Evolutionary conservation across 2,329 filamentous ascomycete genomes (phyloP), one percentile per base, ranked within the genome.

Genomic region (Colletotrichum navitas): DNA sequence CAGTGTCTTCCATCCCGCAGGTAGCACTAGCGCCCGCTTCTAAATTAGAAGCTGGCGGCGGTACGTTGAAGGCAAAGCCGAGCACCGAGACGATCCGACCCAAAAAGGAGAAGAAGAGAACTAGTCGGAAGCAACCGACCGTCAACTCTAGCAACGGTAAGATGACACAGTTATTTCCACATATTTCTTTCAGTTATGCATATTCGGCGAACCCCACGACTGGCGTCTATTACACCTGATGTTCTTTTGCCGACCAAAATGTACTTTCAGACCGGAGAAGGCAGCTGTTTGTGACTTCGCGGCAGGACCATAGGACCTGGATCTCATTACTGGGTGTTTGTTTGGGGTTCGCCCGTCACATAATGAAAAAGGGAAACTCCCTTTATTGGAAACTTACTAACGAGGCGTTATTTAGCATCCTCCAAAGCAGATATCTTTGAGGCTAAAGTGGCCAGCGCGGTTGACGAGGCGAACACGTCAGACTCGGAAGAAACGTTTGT

Each of bases 401-500:
- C 81, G 55, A 81, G 78, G 76, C 72, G 75, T 65, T 81, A 79
- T 77, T 81, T 87, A 91, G 94, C 92, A 72, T 96, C 94, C 21
- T 97, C 95, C 72, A 98, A 98, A 84, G 95, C 96, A 79, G 96
- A 99, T 82, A 94, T 98, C 63, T 99, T 99, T 80, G 96, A 98
- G 84, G 94, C 95, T 76, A 97, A 97, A 79, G 94, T 99, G 75
- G 95, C 95, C 62, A 98, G 92, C 80, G 95, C 95, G 11, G 94
- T 99, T 63, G 95, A 98, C 79, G 95, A 98, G 81, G 94, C 94
- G 55, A 93, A 98, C 80, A 97, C 95, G 16, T 98, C 95, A 8
- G 96, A 99, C 80, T 98, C 95, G 1, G 96, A 98, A 78, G 96
- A 98, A 82, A 98, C 96, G 0, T 99, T 98, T 81, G 96, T 99